Evolutionary conservation across 129 eudicot genomes (phyloP).

Genomic region (Heracleum sosnowskyi): DNA sequence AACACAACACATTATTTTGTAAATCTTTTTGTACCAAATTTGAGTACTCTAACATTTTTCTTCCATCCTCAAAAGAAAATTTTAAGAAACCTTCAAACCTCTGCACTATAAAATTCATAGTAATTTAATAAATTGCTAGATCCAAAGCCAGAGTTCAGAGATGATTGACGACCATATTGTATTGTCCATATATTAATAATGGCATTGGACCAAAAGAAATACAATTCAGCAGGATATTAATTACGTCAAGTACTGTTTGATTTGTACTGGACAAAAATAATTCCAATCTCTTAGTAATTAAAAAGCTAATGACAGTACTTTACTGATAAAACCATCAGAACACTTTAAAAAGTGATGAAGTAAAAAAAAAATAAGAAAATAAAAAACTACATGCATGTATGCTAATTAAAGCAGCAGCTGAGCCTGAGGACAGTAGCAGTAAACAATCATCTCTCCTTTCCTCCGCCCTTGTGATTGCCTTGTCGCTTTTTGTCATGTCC

Average conservation of each 20-base stretch:
- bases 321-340: background rate
- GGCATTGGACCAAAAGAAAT: background rate
- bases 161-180: no score
- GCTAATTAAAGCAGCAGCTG: conserved; percentile 4
- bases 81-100: no score
- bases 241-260: background rate
- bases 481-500: conserved; percentile 29
- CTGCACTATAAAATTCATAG: no score
- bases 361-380: background rate
- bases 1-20: no score
- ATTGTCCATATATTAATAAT: background rate
- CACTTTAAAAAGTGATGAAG: background rate
- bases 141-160: background rate
- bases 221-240: background rate
- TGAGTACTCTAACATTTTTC: no score
- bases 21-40: no score
- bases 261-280: background rate
- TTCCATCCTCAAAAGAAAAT: no score
- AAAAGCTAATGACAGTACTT: background rate
- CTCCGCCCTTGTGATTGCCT: conserved; percentile 21
- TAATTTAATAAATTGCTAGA: background rate
- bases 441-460: conserved; percentile 1
- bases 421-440: background rate
- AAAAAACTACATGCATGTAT: background rate
- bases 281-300: background rate